Conservation (phyloP, 441 rosid genomes). For the Bruguiera hainesii region DNA sequence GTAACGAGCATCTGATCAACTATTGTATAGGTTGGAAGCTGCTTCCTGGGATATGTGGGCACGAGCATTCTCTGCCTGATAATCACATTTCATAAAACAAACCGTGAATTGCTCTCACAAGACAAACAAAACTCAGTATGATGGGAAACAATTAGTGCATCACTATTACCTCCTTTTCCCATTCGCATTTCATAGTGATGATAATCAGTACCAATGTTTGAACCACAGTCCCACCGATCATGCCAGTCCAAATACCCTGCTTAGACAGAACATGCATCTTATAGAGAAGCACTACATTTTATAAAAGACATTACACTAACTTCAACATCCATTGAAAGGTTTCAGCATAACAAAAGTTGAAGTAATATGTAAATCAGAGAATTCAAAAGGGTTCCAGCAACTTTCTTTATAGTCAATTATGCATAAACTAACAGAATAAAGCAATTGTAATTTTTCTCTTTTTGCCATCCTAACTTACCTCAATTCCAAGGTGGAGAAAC, state of each 20-base stretch:
- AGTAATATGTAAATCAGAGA: too few relatives aligned
- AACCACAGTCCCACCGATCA: conserved; percentile 46
- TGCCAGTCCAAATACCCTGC: conserved; percentile 57
- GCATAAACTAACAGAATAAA: too few relatives aligned
- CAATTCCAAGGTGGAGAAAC: conserved; percentile 36
- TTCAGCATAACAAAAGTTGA: neutral
- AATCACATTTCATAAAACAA: neutral
- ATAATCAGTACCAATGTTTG: conserved; percentile 39
- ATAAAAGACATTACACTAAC: neutral
- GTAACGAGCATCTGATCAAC: too few relatives aligned
- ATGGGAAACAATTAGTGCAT: neutral
- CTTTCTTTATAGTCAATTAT: too few relatives aligned
- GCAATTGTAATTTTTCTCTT: too few relatives aligned
- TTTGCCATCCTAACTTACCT: conserved; percentile 20
- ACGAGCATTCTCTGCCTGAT: conserved; percentile 33
- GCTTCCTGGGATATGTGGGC: conserved; percentile 16
- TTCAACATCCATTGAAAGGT: neutral
- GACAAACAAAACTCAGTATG: neutral
- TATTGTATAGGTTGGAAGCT: conserved; percentile 4
- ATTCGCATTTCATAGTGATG: conserved; percentile 37
- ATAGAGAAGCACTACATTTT: neutral
- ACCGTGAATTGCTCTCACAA: neutral
- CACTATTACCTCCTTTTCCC: conserved; percentile 42
- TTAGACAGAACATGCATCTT: neutral
- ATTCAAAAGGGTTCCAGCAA: too few relatives aligned